Evolutionary conservation across 2,329 filamentous ascomycete genomes (phyloP), one percentile per base, ranked within the genome.

Genomic region (Ascosphaera pollenicola): DNA sequence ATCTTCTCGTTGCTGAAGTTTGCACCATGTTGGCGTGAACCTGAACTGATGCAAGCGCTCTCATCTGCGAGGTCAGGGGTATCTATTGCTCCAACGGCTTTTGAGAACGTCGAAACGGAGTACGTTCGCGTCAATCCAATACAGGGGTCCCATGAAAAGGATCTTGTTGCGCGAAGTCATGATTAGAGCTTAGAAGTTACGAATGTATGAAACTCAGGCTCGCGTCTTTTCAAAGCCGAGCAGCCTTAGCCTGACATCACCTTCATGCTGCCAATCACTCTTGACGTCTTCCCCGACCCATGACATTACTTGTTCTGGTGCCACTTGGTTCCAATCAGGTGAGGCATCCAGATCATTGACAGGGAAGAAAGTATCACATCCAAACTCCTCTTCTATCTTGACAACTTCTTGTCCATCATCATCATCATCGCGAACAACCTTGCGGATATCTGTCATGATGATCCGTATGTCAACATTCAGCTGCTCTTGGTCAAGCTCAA

Each of bases 201-300:
- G n/a, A n/a, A n/a, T n/a, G 44, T 52, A 31, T 15, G 44, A 68
- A 68, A 46, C 64, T 67, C 2, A 68, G 65, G 39, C 82, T 81
- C 15, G 28, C 15, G 45, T 36, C 43, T 51, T 52, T 45, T 63
- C 59, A 53, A 55, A 64, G 8, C 61, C 61, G 41, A 63, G 52
- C 44, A 69, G 54, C 51, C 64, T 60, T 35, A 67, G 58, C 19
- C 60, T 60, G 19, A 66, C 56, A 36, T 67, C 60, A 7, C 63
- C 64, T 19, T 66, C 63, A 39, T 59, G 59, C 49, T 59, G 65
- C 54, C 60, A 61, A 38, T 56, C 54, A 34, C 49, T 51, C 19
- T 49, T 46, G 38, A 63, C 53, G 40, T 50, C 43, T 47, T 61
- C 59, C 2, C 59, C 58, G 44, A 62, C 58, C 61, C 61, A 63